These are phyloP conservation scores for Silene noctiflora DNA, from an alignment of 179 eudicot species.

Conservation along the genomic window DNA sequence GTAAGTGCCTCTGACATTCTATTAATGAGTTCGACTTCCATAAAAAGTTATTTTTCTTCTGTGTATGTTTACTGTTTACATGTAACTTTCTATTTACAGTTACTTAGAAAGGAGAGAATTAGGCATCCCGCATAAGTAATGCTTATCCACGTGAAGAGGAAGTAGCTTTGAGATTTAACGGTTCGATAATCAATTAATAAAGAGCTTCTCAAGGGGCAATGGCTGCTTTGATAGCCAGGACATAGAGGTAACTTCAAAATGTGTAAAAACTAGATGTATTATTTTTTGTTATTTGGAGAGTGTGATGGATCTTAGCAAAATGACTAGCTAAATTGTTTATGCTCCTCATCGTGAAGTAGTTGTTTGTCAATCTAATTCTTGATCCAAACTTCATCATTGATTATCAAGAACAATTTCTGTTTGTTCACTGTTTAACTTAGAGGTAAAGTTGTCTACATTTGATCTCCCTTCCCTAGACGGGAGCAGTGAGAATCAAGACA, in stretches of 20 bases:
- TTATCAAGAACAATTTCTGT: too few species aligned
- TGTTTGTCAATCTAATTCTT: too few species aligned
- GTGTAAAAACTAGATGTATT: not conserved
- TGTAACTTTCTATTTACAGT: not conserved
- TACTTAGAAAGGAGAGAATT: not conserved
- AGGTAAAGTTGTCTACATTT: too few species aligned
- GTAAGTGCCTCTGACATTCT: too few species aligned
- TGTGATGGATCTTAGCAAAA: not conserved
- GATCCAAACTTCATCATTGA: too few species aligned
- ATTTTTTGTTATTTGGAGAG: not conserved
- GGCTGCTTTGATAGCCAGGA: not conserved
- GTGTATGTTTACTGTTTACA: not conserved
- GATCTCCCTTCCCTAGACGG: too few species aligned
- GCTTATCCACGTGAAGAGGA: not conserved
- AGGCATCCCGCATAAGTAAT: not conserved
- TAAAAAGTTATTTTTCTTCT: too few species aligned
- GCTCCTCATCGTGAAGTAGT: not conserved
- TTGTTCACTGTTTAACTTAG: too few species aligned
- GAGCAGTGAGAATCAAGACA: too few species aligned
- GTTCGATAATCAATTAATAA: not conserved
- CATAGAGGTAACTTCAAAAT: not conserved
- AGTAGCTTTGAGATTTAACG: not conserved
- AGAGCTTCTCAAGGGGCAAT: not conserved
- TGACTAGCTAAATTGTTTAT: not conserved
- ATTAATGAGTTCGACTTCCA: too few species aligned